phyloP scores from a whole-genome alignment of 2,329 filamentous ascomycete species.

The Colletotrichum tropicale region DNA sequence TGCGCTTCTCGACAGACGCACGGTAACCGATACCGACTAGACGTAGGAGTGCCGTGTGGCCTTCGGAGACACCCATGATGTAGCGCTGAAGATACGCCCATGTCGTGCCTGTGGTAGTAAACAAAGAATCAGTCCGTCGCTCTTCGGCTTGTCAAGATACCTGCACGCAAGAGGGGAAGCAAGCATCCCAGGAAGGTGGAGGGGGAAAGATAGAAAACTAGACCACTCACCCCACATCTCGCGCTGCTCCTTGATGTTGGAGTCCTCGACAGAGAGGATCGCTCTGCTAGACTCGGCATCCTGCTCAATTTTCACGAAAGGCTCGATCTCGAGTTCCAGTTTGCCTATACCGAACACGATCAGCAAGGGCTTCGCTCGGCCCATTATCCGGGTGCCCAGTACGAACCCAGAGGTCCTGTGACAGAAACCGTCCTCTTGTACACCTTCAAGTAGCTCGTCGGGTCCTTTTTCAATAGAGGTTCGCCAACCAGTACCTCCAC shows the following conservation, averaged over 20 bases:
- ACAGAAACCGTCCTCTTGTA: constrained; percentile 74
- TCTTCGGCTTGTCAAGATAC: background rate
- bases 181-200: background rate
- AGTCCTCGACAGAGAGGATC: constrained; percentile 72
- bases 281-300: constrained; percentile 69
- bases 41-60: constrained; percentile 90
- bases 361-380: background rate
- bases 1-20: constrained; percentile 81
- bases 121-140: constrained; percentile 23
- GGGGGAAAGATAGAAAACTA: background rate
- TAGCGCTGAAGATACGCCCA: constrained; percentile 90
- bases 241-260: constrained; percentile 73
- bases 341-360: constrained; percentile 57
- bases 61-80: constrained; percentile 93
- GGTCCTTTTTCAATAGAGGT: constrained; percentile 55
- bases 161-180: background rate
- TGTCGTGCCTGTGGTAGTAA: constrained; percentile 69
- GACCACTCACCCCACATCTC: constrained; percentile 87
- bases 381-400: background rate
- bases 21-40: constrained; percentile 96
- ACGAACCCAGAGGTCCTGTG: constrained; percentile 78
- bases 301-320: constrained; percentile 75
- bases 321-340: constrained; percentile 78
- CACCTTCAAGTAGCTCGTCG: constrained; percentile 65
- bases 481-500: constrained; percentile 79